These are phyloP conservation scores for Lichtheimia ramosa DNA, from an alignment of 371 early-diverging fungal genomes.

Conservation along the genomic window DNA sequence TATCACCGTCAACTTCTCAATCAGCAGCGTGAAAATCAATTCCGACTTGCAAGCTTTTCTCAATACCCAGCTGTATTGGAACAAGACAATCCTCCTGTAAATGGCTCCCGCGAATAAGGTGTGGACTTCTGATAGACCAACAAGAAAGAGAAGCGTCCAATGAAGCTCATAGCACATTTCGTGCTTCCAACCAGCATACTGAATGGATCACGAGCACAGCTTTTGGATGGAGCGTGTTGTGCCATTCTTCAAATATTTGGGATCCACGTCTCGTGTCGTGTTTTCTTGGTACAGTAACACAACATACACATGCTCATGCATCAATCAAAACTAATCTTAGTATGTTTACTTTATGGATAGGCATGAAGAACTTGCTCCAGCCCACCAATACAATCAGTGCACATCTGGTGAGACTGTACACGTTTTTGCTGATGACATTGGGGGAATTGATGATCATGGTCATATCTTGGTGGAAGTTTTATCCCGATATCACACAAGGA, in stretches of 20 bases:
- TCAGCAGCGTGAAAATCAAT: not conserved
- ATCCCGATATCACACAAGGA: conserved; percentile 1
- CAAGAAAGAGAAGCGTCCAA: no score
- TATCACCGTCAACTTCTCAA: not conserved
- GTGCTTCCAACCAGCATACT: not conserved
- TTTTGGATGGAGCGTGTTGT: conserved; percentile 6
- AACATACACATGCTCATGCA: not conserved
- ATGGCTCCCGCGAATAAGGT: not conserved
- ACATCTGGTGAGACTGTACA: not conserved
- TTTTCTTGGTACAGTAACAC: conserved; percentile 9
- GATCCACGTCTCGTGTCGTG: not conserved
- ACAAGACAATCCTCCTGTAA: no score
- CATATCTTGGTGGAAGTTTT: conserved; percentile 16
- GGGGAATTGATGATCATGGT: conserved; percentile 1
- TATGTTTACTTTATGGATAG: not conserved
- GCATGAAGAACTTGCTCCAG: not conserved
- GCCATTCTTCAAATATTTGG: conserved; percentile 7
- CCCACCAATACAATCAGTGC: not conserved
- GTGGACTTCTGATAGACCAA: no score
- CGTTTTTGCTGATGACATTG: conserved; percentile 8
- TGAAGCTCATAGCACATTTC: no score
- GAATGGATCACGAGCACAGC: conserved; percentile 1
- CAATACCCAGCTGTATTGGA: not conserved
- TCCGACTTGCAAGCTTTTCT: not conserved
- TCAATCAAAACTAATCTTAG: not conserved